phyloP scores from a whole-genome alignment of 129 eudicot species.

The Saussurea involucrata region DNA sequence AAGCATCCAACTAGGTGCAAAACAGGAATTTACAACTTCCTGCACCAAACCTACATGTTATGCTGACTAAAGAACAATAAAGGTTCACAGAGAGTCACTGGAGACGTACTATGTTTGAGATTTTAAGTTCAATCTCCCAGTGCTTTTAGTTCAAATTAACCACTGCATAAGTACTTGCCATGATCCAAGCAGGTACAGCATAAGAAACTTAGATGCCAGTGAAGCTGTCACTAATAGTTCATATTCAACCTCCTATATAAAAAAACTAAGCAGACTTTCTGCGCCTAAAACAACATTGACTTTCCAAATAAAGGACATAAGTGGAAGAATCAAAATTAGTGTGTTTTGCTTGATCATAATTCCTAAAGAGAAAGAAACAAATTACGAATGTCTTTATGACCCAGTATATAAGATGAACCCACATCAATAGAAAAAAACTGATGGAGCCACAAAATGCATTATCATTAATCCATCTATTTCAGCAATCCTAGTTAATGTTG shows the following conservation, averaged over 20 bases:
- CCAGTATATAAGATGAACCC: not conserved
- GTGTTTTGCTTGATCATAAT: too few species aligned
- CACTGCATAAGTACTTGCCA: not conserved
- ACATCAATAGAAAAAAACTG: too few species aligned
- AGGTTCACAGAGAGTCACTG: not conserved
- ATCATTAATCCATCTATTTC: not conserved
- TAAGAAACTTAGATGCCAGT: not conserved
- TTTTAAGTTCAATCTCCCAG: not conserved
- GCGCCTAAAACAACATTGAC: not conserved
- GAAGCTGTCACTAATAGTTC: not conserved
- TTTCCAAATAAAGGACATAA: not conserved
- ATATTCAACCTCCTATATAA: not conserved
- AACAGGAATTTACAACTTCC: not conserved
- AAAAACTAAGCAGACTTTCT: not conserved
- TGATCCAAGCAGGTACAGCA: not conserved
- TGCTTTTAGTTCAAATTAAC: not conserved
- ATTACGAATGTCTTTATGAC: too few species aligned
- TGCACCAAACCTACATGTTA: not conserved
- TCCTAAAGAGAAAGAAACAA: too few species aligned
- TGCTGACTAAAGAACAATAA: too few species aligned
- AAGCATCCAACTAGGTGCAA: not conserved
- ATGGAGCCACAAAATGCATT: too few species aligned
- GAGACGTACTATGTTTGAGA: not conserved
- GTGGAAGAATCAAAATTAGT: not conserved
- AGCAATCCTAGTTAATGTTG: not conserved